A percentile compares a stretch with the other conserved stretches of the same genome.
These are phyloP conservation scores for Eustoma russellianum DNA, from an alignment of 257 asterid genomes.

Conservation along the genomic window DNA sequence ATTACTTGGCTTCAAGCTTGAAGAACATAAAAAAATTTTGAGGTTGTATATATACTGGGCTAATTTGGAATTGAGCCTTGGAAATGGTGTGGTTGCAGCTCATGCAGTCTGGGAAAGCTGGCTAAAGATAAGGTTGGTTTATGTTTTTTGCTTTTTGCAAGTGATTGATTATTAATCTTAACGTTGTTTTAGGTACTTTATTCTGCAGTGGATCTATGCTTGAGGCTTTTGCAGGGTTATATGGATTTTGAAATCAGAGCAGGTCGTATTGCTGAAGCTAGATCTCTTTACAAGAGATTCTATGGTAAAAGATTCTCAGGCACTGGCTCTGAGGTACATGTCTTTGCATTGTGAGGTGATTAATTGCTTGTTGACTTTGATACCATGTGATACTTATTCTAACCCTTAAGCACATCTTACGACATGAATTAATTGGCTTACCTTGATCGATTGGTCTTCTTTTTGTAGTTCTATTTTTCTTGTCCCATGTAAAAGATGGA, in stretches of 20 bases:
- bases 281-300: slow-evolving; percentile 88
- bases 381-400: too few species aligned
- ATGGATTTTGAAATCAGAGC: slow-evolving; percentile 65
- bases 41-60: slow-evolving; percentile 77
- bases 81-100: slow-evolving; percentile 72
- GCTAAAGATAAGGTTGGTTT: slow-evolving; percentile 56
- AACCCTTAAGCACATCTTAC: too few species aligned
- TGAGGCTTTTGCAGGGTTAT: slow-evolving; percentile 82
- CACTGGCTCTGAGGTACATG: slow-evolving; percentile 88
- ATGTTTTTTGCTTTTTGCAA: slow-evolving; percentile 1
- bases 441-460: too few species aligned
- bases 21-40: slow-evolving; percentile 45
- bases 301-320: slow-evolving; percentile 76
- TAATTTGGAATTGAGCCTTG: slow-evolving; percentile 58
- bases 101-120: slow-evolving; percentile 96
- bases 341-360: neutral
- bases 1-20: slow-evolving; percentile 65
- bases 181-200: slow-evolving; percentile 7
- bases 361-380: neutral
- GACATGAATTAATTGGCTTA: too few species aligned
- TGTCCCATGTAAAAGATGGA: too few species aligned
- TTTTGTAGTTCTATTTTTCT: too few species aligned
- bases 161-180: slow-evolving; percentile 9
- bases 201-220: slow-evolving; percentile 71
- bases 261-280: slow-evolving; percentile 77